These are phyloP conservation scores for Solanum chmielewskii DNA, from an alignment of 257 asterid genomes.

Conservation along the genomic window DNA sequence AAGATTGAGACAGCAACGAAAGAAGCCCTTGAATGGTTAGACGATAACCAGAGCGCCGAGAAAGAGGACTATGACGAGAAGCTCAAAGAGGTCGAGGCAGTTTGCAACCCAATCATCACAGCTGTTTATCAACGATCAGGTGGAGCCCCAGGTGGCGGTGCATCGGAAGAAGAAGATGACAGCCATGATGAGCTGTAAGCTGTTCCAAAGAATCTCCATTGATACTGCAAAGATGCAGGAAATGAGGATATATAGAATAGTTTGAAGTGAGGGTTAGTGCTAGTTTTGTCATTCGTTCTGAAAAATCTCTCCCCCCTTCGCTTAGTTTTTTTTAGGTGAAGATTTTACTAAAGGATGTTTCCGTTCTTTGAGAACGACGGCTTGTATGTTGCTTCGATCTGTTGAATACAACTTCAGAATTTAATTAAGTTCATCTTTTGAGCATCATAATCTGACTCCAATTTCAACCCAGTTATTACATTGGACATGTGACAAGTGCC, in stretches of 20 bases:
- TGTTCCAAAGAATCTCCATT: background rate
- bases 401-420: background rate
- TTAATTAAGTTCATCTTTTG: background rate
- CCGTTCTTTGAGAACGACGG: background rate
- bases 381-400: background rate
- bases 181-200: slow-evolving; percentile 47
- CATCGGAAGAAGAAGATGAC: slow-evolving; percentile 37
- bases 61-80: slow-evolving; percentile 94
- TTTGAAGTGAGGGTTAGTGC: background rate
- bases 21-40: slow-evolving; percentile 94
- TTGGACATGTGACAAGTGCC: background rate
- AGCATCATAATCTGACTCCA: background rate
- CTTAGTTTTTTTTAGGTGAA: background rate
- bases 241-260: background rate
- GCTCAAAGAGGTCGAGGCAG: slow-evolving; percentile 89
- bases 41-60: slow-evolving; percentile 76
- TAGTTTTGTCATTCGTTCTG: background rate
- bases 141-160: slow-evolving; percentile 53
- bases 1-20: slow-evolving; percentile 83
- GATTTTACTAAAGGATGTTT: background rate
- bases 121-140: slow-evolving; percentile 94
- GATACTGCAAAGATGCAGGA: background rate
- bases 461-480: background rate
- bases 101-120: slow-evolving; percentile 79
- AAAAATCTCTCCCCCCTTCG: background rate